Evolutionary conservation across 768 basidiomycete genomes (phyloP).

Genomic region (Strobilomyces echinocephalus): DNA sequence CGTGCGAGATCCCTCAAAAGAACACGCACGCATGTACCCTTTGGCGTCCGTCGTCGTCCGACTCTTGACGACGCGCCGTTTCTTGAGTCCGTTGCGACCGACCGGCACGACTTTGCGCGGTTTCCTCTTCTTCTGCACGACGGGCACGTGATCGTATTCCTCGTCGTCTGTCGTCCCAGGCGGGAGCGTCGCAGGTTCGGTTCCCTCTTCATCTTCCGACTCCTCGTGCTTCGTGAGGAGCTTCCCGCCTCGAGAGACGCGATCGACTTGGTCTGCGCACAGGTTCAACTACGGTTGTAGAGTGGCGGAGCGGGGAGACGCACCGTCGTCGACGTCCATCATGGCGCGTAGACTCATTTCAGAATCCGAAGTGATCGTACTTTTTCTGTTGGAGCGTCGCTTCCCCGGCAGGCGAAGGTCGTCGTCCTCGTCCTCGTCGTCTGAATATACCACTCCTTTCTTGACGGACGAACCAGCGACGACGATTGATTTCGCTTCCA

Average conservation of each 20-base stretch:
- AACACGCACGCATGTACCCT: conserved; percentile 65
- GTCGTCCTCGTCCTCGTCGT: conserved; percentile 51
- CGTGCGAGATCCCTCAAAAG: background rate
- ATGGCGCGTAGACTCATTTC: conserved; percentile 48
- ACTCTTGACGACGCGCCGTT: conserved; percentile 59
- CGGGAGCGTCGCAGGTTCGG: conserved; percentile 28
- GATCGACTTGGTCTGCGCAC: conserved; percentile 24
- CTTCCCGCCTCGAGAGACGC: conserved; percentile 13
- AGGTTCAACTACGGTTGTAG: conserved; percentile 14
- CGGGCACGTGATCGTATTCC: conserved; percentile 25
- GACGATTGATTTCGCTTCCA: conserved; percentile 9
- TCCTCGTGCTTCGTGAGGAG: conserved; percentile 18
- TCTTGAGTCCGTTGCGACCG: conserved; percentile 76
- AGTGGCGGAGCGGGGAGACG: conserved; percentile 19
- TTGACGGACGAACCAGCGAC: conserved; percentile 30
- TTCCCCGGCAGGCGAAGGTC: conserved; percentile 21
- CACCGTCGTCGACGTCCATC: conserved; percentile 79
- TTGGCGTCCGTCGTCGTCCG: conserved; percentile 53
- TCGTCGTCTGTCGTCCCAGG: conserved; percentile 27
- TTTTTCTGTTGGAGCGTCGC: conserved; percentile 31
- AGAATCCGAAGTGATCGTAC: conserved; percentile 39
- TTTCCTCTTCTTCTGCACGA: conserved; percentile 36
- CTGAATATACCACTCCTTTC: conserved; percentile 47
- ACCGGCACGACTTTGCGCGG: conserved; percentile 63
- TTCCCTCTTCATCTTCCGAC: conserved; percentile 18